Evolutionary conservation across 169 alveolate genomes (phyloP), one percentile per base, ranked within the genome.

Genomic region (Cryptosporidium andersoni): DNA sequence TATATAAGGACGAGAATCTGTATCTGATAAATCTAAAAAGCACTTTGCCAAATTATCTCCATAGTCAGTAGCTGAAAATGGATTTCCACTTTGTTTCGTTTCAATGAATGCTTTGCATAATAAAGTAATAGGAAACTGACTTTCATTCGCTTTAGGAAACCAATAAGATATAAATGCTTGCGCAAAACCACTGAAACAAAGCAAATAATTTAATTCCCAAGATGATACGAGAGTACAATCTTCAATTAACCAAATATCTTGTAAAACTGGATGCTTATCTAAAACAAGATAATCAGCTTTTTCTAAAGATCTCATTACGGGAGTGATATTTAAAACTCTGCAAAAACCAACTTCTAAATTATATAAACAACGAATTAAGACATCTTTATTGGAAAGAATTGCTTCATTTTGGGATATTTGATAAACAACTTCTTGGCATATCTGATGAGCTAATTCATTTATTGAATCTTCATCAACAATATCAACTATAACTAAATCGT

Each of bases 241-340:
- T 58, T 74, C 85, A 3, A 74, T 43, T 43, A 68, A 68, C 85
- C 85, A 74, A 40, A 74, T 55, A 45, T 74, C 85, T 45, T 51
- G 55, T 43, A 47, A 66, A 39, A 56, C 9, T 47, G 45, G 34
- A 11, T 45, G 51, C 14, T 42, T 42, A 5, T 64, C 68, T 16
- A 68, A 74, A 3, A 68, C 12, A 43, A 74, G 55, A 3, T 52
- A n/a, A 16, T 74, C 11, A 14, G 48, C 45, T 12, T 36, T 51
- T 34, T 74, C 67, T 11, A 68, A 40, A 9, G 60, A 74, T 25
- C 67, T 66, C 4, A 60, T 68, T 74, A 58, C 60, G 7, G 85
- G 85, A 3, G 74, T 11, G 14, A 74, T 68, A 2, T 68, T 68
- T 60, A 74, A 36, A 16, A 74, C 63, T 16, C 68, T 63, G 16